Percentiles rank a stretch among this genome's conserved stretches.
Evolutionary conservation across 345 rosid species (phyloP).

Genomic region (Eucalyptus marginata): DNA sequence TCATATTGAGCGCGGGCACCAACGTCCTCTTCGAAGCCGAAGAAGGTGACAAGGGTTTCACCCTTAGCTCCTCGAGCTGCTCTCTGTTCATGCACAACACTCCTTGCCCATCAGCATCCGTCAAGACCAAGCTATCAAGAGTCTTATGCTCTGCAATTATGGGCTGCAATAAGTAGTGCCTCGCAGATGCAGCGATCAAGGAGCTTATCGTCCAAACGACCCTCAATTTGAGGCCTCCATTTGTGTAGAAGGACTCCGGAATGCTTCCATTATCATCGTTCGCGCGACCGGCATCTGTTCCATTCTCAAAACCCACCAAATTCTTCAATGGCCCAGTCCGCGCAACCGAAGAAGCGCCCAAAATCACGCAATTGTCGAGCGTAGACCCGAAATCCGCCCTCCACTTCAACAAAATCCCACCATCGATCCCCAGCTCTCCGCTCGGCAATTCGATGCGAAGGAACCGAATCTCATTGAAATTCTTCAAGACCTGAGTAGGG

Average conservation of each 20-base stretch:
- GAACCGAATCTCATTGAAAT: constrained; percentile 81
- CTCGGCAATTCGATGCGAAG: constrained; percentile 77
- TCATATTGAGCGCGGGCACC: constrained; percentile 88
- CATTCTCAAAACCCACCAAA: constrained; percentile 2
- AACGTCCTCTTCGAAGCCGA: constrained; percentile 92
- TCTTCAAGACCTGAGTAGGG: constrained; percentile 82
- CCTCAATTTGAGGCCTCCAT: constrained; percentile 81
- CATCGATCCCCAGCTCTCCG: constrained; percentile 83
- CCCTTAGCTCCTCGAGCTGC: constrained; percentile 85
- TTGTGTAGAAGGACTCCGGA: constrained; percentile 92
- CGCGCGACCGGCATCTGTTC: constrained; percentile 6
- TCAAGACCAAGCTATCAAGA: constrained; percentile 67
- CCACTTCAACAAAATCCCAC: constrained; percentile 86
- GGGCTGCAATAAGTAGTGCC: constrained; percentile 85
- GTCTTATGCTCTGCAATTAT: constrained; percentile 85
- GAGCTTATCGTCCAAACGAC: constrained; percentile 99
- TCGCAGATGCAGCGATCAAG: constrained; percentile 83
- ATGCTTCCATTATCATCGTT: constrained; percentile 61
- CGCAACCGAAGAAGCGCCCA: constrained; percentile 67
- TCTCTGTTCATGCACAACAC: constrained; percentile 85
- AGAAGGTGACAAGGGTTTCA: constrained; percentile 85
- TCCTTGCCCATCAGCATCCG: constrained; percentile 89
- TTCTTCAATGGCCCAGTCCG: not conserved
- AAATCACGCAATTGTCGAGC: constrained; percentile 79
- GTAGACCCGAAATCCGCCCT: constrained; percentile 95